phyloP scores from a whole-genome alignment of 176 grass and related monocot species.

The Melocanna baccifera region DNA sequence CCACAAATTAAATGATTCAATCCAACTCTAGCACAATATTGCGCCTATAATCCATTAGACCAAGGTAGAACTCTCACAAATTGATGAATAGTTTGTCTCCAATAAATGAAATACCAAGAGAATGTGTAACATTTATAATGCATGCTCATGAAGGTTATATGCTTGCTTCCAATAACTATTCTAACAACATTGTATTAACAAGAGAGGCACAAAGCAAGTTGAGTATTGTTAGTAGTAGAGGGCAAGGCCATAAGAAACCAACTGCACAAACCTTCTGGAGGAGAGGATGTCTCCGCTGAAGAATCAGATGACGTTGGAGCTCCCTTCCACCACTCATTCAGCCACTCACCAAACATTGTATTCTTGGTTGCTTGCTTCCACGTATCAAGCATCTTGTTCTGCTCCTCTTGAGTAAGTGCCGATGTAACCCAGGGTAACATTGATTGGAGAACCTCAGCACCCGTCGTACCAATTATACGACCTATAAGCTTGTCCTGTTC shows the following conservation, averaged over 20 bases:
- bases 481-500: constrained; percentile 97
- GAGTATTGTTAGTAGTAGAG: not conserved
- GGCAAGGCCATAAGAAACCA: constrained; percentile 25
- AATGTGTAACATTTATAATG: not conserved
- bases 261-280: constrained; percentile 50
- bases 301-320: constrained; percentile 52
- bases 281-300: constrained; percentile 36
- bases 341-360: constrained; percentile 98
- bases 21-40: not conserved
- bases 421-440: constrained; percentile 98
- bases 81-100: not conserved
- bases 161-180: not conserved
- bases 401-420: constrained; percentile 85
- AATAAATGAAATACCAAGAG: not conserved
- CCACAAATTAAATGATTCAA: not conserved
- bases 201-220: not conserved
- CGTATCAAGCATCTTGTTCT: constrained; percentile 93
- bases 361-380: constrained; percentile 96
- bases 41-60: not conserved
- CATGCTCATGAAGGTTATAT: not conserved
- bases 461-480: constrained; percentile 96
- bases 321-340: constrained; percentile 98
- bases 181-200: constrained; percentile 22
- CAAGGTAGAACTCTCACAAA: not conserved
- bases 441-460: constrained; percentile 95